Conservation (phyloP, 345 rosid genomes). For the Erodium maritimum region DNA sequence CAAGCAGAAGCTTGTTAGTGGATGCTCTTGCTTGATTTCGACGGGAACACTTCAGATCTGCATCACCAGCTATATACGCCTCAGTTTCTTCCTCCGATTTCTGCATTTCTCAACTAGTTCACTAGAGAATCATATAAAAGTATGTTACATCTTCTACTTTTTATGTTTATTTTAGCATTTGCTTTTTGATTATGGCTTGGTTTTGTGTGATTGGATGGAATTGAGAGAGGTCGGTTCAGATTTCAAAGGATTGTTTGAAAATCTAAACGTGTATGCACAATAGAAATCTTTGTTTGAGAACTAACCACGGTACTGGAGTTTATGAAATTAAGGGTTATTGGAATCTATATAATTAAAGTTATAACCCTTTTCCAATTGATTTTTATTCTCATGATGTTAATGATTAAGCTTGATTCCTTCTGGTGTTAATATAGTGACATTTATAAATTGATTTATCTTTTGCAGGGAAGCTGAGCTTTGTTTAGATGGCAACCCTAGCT, state of each 20-base stretch:
- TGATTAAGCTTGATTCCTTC: not conserved
- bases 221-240: too few relatives aligned
- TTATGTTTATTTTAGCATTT: too few relatives aligned
- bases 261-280: too few relatives aligned
- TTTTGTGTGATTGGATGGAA: not conserved
- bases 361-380: too few relatives aligned
- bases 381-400: not conserved
- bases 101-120: not conserved
- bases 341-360: not conserved
- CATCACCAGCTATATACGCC: not conserved
- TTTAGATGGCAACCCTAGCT: conserved; percentile 65
- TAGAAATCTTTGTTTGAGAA: not conserved
- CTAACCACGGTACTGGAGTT: not conserved
- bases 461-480: not conserved
- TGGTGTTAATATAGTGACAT: not conserved
- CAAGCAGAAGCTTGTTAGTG: not conserved
- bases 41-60: not conserved
- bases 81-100: not conserved
- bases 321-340: not conserved
- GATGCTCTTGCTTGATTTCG: not conserved
- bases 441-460: not conserved
- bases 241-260: not conserved
- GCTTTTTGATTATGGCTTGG: not conserved
- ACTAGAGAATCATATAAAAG: not conserved
- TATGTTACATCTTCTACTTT: too few relatives aligned